Evolutionary conservation across 1,284 basidiomycete species (phyloP), one percentile per base, ranked within the genome.

Genomic region (Caloboletus inedulis): DNA sequence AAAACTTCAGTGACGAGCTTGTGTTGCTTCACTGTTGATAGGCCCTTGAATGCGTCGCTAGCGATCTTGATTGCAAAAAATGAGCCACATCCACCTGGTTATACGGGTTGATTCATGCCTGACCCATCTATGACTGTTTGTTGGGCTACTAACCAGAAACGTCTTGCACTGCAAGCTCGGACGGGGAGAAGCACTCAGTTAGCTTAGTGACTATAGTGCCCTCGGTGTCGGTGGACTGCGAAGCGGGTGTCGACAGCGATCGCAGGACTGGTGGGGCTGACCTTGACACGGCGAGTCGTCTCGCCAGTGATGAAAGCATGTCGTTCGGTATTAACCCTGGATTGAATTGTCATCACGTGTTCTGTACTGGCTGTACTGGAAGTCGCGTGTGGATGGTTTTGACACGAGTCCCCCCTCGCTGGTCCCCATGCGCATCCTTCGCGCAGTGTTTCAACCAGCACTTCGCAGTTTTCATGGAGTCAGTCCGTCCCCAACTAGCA

Each of bases 11-110:
- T 97, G 48, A 99, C 94, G 41, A 98, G 74, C 57, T 87, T 83
- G 73, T 99, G 96, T 70, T 98, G 96, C 75, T 98, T 97, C 58
- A 99, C 83, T 33, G 85, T 90, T 0, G 90, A 72, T 33, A 98
- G 71, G 14, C 89, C 96, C 59, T 89, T 86, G 79, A 99, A 99
- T 2, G 80, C 80, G 18, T 84, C 73, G 53, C 91, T 94, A 4
- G 89, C 83, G 56, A 99, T 89, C 35, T 84, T 80, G 59, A 99
- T 97, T 36, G 94, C 91, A 67, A 97, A 99, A 73, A 99, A 99
- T 3, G 88, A 82, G 12, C 96, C 97, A 67, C 96, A 99, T 29
- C 96, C 96, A 51, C 95, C 94, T 96, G 59, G 3, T 47, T 2
- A 43, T n/a, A 51, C 19, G 23, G 13, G 43, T 54, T 25, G 41